phyloP scores from a whole-genome alignment of 75 land plant species.

The Pseudotsuga menziesii region DNA sequence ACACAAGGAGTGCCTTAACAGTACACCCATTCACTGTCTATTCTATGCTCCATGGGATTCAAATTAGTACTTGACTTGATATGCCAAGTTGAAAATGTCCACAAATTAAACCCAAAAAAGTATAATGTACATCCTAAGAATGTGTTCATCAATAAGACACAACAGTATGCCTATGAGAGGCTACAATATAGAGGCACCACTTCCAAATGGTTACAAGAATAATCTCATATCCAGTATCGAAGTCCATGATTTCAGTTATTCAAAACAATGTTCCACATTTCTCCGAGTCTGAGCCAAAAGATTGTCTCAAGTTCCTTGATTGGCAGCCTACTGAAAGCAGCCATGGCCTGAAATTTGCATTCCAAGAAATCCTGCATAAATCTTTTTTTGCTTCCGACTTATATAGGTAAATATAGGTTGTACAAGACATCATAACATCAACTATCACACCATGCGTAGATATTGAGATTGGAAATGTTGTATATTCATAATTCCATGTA shows the following conservation, averaged over 20 bases:
- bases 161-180: not conserved
- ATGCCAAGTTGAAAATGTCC: not conserved
- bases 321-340: not conserved
- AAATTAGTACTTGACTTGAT: no score
- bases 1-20: no score
- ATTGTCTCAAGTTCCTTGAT: not conserved
- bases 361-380: not conserved
- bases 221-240: not conserved
- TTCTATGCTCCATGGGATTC: no score
- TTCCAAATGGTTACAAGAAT: not conserved
- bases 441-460: not conserved
- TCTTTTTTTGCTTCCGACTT: constrained; percentile 2
- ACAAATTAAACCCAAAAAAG: not conserved
- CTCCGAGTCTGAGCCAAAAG: not conserved
- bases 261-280: not conserved
- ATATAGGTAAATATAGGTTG: not conserved
- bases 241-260: not conserved
- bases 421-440: not conserved
- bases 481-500: no score
- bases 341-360: not conserved
- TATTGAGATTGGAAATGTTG: no score
- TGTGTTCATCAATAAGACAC: not conserved
- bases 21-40: no score
- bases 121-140: not conserved
- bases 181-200: not conserved